Percentiles rank a stretch among this genome's conserved stretches.
These are phyloP conservation scores for Esteya vermicola DNA, from an alignment of 2,329 filamentous ascomycete species.

Conservation along the genomic window DNA sequence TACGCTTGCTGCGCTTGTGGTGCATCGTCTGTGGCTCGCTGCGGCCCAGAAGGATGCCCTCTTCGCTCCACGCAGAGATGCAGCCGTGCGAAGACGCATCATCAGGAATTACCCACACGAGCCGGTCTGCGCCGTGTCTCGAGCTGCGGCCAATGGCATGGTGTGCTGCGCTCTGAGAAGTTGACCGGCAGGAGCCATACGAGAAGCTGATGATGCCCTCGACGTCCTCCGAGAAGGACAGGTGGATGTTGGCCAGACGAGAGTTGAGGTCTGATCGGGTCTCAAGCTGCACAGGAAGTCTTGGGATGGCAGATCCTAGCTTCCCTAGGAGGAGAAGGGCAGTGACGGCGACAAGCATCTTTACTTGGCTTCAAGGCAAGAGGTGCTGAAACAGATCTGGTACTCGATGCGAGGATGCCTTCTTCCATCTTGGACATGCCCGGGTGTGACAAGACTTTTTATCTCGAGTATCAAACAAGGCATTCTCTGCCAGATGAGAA, in stretches of 20 bases:
- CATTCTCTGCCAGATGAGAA: too few species aligned
- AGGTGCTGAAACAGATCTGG: too few species aligned
- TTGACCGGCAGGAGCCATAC: slow-evolving; percentile 6
- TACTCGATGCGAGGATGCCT: too few species aligned
- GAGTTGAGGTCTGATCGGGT: slow-evolving; percentile 5
- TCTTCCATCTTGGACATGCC: too few species aligned
- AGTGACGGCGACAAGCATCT: too few species aligned
- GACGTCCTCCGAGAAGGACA: slow-evolving; percentile 5
- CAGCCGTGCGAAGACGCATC: slow-evolving; percentile 6
- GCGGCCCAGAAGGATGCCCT: slow-evolving; percentile 7
- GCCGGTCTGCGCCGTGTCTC: slow-evolving; percentile 5
- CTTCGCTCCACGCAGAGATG: slow-evolving; percentile 7
- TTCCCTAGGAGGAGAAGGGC: too few species aligned
- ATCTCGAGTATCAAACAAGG: too few species aligned
- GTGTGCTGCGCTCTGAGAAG: slow-evolving; percentile 1
- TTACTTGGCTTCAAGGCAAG: too few species aligned
- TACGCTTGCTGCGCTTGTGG: neutral
- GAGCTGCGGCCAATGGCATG: slow-evolving; percentile 5
- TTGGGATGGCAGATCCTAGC: neutral
- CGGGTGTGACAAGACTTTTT: too few species aligned
- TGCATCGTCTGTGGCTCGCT: slow-evolving; percentile 11
- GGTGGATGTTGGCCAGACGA: slow-evolving; percentile 8
- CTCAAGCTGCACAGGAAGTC: slow-evolving; percentile 6
- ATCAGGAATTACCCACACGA: slow-evolving; percentile 9
- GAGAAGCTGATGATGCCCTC: slow-evolving; percentile 4